A percentile compares a stretch with the other conserved stretches of the same genome.
phyloP scores from a whole-genome alignment of 805 yeast genomes.

The Metschnikowia arizonensis region DNA sequence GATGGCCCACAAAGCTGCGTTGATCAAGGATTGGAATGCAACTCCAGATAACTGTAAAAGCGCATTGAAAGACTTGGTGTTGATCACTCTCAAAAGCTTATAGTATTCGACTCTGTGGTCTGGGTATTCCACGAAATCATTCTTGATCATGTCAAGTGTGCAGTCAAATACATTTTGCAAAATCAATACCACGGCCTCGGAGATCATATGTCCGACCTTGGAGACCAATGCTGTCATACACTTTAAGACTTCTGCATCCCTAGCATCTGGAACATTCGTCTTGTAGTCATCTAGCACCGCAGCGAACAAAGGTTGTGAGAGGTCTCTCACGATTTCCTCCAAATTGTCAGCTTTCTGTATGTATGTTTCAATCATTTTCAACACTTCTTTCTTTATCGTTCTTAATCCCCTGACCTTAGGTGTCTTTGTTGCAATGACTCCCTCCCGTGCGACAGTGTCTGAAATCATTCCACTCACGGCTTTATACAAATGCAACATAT shows the following conservation, averaged over 20 bases:
- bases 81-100: constrained; percentile 81
- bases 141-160: constrained; percentile 91
- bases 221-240: constrained; percentile 89
- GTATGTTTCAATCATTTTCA: constrained; percentile 84
- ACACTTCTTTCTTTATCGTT: constrained; percentile 91
- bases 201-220: constrained; percentile 82
- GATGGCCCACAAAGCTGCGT: constrained; percentile 97
- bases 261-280: constrained; percentile 87
- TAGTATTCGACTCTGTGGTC: constrained; percentile 97
- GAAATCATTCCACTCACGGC: constrained; percentile 88
- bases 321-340: constrained; percentile 77
- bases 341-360: constrained; percentile 80
- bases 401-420: constrained; percentile 93
- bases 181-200: constrained; percentile 83
- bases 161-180: constrained; percentile 90
- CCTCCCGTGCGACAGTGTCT: constrained; percentile 71
- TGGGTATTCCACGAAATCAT: constrained; percentile 94
- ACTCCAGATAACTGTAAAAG: constrained; percentile 83
- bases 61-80: constrained; percentile 80
- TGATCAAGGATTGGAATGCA: constrained; percentile 85
- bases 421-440: constrained; percentile 86
- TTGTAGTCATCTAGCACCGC: constrained; percentile 89
- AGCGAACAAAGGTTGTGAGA: constrained; percentile 75
- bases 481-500: constrained; percentile 82
- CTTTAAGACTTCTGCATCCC: constrained; percentile 95